Base-by-base conservation (phyloP, 2,329 filamentous ascomycete genomes). In the Colletotrichum falcatum region DNA sequence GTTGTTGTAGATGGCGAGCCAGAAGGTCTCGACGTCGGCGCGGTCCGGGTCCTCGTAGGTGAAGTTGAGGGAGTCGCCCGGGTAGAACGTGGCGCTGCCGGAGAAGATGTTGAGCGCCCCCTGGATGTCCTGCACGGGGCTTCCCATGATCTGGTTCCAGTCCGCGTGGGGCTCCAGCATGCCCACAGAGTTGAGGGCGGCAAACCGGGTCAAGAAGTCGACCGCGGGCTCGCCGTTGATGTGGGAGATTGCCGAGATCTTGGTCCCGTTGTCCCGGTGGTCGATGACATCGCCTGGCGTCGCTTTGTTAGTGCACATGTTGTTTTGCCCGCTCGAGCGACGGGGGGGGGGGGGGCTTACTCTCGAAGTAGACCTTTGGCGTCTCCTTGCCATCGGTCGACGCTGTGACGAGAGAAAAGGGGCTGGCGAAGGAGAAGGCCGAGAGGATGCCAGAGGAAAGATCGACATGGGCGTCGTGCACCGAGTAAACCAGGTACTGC, bases 141-240 rank as follows among this genome's bases (percentile, higher is more conserved):
- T 65, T 5, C 56, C 66, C 66, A 69, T 69, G 14, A 69, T 62
- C 12, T 59, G 23, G 14, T 69, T 65, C 66, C 66, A 69, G 46
- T 69, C 66, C n/a, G 66, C 66, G 12, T 69, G 61, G n/a, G 66
- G 66, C 55, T 69, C 66, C 6, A 69, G 61, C 66, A 69, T 69
- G 35, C 61, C 66, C 1, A 69, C 61, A 2, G 66, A 65, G 14
- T 69, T 44, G 3, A 69, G 54, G 7, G 66, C 66, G 1, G 66
- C 66, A 4, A 59, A 69, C 0, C 58, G 49, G 23, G 61, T 39
- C 42, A 69, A 16, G 37, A 59, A 69, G 0, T 69, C 61, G 33
- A 59, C 12, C n/a, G 33, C 30, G 4, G 61, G 66, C 35, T 65
- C 61, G 35, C 54, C 61, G 8, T 69, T 69, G 54, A 69, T 65